A percentile compares a stretch with the other conserved stretches of the same genome.
phyloP scores from a whole-genome alignment of 2,329 filamentous ascomycete genomes.

The Trichoderma guizhouense region DNA sequence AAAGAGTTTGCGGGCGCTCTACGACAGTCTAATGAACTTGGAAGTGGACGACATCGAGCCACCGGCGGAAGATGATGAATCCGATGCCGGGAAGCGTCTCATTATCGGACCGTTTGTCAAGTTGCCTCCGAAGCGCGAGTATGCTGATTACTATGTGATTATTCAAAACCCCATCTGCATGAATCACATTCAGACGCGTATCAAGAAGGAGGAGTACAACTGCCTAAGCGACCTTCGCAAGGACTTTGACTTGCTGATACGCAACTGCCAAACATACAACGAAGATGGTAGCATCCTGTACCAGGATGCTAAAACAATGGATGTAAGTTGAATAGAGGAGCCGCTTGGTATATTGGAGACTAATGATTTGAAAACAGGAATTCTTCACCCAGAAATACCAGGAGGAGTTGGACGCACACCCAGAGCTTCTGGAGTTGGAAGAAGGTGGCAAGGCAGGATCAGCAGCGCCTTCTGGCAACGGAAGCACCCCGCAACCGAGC shows the following conservation, averaged over 20 bases:
- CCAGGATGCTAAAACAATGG: constrained; percentile 87
- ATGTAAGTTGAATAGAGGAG: constrained; percentile 56
- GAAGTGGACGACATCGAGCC: constrained; percentile 71
- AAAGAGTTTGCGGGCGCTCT: constrained; percentile 71
- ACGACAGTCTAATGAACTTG: constrained; percentile 76
- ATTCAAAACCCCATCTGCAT: constrained; percentile 93
- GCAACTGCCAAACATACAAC: constrained; percentile 93
- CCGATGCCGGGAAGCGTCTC: constrained; percentile 62
- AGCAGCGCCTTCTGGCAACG: constrained; percentile 52
- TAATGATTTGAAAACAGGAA: constrained; percentile 46
- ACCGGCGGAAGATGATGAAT: constrained; percentile 54
- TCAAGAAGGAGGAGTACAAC: constrained; percentile 92
- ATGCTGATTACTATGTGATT: constrained; percentile 91
- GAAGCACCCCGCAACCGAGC: constrained; percentile 63
- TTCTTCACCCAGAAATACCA: constrained; percentile 54
- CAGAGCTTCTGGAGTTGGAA: constrained; percentile 56
- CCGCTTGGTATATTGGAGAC: constrained; percentile 5
- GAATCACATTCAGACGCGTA: constrained; percentile 90
- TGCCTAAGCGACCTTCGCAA: constrained; percentile 74
- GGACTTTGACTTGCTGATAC: constrained; percentile 81
- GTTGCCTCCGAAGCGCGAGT: constrained; percentile 81
- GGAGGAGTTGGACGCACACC: constrained; percentile 51
- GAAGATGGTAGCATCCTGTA: constrained; percentile 92
- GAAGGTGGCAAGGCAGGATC: constrained; percentile 40
- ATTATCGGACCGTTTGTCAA: constrained; percentile 95